Evolutionary conservation across 106 monocot species (phyloP).

Genomic region (Xerophyta viscosa): DNA sequence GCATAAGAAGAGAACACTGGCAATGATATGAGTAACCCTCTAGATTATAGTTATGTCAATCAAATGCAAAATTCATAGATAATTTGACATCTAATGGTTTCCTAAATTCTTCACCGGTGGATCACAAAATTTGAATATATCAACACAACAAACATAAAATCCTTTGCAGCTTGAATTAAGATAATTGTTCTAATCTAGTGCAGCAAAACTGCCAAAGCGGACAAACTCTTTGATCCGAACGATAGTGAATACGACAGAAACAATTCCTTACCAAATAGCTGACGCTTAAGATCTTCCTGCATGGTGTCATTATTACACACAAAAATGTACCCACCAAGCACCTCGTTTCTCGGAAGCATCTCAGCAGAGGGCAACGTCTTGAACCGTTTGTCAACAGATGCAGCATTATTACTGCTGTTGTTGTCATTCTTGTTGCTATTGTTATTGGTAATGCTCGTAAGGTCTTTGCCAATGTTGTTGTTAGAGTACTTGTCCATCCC

Average conservation of each 20-base stretch:
- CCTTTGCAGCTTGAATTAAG: no score
- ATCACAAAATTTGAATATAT: no score
- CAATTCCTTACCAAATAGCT: conserved; percentile 65
- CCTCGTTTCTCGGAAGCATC: conserved; percentile 81
- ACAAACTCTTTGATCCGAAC: no score
- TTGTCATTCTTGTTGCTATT: conserved; percentile 15
- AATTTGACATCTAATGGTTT: no score
- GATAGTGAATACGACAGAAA: not conserved
- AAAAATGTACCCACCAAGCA: conserved; percentile 86
- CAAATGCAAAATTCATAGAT: no score
- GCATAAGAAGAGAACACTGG: no score
- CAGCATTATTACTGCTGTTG: conserved; percentile 26
- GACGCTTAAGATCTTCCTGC: conserved; percentile 81
- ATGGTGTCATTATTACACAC: conserved; percentile 93
- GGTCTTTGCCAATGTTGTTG: conserved; percentile 14
- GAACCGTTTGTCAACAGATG: conserved; percentile 53
- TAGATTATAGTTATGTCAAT: no score
- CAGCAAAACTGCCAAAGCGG: no score
- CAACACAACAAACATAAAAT: no score
- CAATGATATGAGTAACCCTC: no score
- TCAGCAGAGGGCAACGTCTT: conserved; percentile 70
- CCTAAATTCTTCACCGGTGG: no score
- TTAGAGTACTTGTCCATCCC: conserved; percentile 27
- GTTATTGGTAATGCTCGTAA: conserved; percentile 9
- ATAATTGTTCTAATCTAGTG: no score